Evolutionary conservation across 257 asterid species (phyloP), one percentile per base, ranked within the genome.

Genomic region (Lithospermum erythrorhizon): DNA sequence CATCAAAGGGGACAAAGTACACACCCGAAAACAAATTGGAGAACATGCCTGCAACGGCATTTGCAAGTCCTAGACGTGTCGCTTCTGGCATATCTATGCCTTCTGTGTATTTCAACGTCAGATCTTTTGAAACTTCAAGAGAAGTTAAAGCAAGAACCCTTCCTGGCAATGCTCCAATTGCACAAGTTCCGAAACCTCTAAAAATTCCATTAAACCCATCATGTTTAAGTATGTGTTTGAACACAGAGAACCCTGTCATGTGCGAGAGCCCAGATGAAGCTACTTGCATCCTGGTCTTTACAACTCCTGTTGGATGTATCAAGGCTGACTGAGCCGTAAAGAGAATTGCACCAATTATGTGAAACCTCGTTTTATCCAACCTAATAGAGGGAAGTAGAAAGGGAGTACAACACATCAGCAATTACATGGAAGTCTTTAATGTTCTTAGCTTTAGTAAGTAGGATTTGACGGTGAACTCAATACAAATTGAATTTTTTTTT

Each of bases 201-300:
- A 78, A 90, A 30, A 79, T 70, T 32, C 98, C 96, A 32, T 75
- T 78, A 67, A 85, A 47, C 23, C 98, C 96, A 24, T 90, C 94
- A 16, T 32, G 68, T 63, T 67, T 69, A 24, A 87, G 75, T 56
- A 85, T 82, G 63, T 67, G 80, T 27, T 74, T 82, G 69, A 87
- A 90, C 19, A 87, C 80, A 61, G 90, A 84, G 14, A 80, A 58
- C 47, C 96, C 97, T 19, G 58, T 74, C 76, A 72, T 61, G 19
- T 71, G 82, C 30, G 88, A 72, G 20, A 83, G 70, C 67, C 85
- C 85, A 27, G 83, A 76, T 62, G 78, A 82, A 68, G 82, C 88
- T 37, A 91, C 98, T 81, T 91, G 98, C 96, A 87, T 83, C 61
- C 95, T 75, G 9, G 98, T 91, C 90, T 91, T 91, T 69, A 87